These are phyloP conservation scores for Aspergillus floridensis DNA, from an alignment of 2,329 filamentous ascomycete species.

Conservation along the genomic window DNA sequence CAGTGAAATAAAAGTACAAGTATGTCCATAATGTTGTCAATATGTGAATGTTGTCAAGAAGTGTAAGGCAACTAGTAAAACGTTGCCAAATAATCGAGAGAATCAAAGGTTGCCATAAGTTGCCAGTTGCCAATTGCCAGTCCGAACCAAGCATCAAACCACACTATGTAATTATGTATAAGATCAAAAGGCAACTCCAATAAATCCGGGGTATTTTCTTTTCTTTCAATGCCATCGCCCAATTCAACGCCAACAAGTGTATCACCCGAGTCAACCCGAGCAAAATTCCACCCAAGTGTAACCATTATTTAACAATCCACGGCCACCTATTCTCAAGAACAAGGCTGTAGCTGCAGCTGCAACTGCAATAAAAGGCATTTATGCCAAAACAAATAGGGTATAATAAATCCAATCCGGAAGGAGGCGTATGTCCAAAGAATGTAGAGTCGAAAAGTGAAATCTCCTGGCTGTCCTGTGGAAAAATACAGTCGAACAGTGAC, in stretches of 20 bases:
- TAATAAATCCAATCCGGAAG: slow-evolving; percentile 1
- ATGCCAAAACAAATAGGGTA: slow-evolving; percentile 13
- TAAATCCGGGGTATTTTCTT: slow-evolving; percentile 19
- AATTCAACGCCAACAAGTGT: slow-evolving; percentile 6
- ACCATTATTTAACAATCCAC: slow-evolving; percentile 16
- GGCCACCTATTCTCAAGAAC: not conserved
- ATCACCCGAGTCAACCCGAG: slow-evolving; percentile 11
- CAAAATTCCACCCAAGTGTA: slow-evolving; percentile 3
- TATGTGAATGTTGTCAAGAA: too few species aligned
- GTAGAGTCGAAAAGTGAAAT: slow-evolving; percentile 10
- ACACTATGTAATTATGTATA: slow-evolving; percentile 14
- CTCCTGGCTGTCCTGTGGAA: slow-evolving; percentile 15
- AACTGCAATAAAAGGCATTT: not conserved
- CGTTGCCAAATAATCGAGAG: too few species aligned
- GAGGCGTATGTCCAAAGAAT: slow-evolving; percentile 20
- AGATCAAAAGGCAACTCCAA: slow-evolving; percentile 2
- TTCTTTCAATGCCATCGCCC: slow-evolving; percentile 13
- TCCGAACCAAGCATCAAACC: not conserved
- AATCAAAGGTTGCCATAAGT: too few species aligned
- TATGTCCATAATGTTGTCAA: too few species aligned
- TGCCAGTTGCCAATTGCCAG: too few species aligned
- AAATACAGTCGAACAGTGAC: slow-evolving; percentile 15
- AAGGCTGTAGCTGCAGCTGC: too few species aligned
- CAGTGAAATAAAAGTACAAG: too few species aligned
- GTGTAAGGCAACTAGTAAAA: too few species aligned